Evolutionary conservation across 768 basidiomycete species (phyloP), one percentile per base, ranked within the genome.

Genomic region (Serendipita vermifera): DNA sequence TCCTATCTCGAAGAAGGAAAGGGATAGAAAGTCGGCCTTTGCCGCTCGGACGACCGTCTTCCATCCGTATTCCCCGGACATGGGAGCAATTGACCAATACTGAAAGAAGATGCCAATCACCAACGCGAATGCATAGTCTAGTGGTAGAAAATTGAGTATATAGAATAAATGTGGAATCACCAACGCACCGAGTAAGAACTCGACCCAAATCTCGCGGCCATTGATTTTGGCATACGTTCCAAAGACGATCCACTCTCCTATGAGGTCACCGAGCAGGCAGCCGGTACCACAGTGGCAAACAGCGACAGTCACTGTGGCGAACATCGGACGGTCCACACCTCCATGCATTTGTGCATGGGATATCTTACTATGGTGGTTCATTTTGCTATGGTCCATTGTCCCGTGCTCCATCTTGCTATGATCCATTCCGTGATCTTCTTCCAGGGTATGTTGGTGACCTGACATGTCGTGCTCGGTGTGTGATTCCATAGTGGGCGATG

Each of bases 61-160:
- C 7, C 24, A 27, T 9, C 55, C 55, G 17, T 46, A 57, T 20
- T 57, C 39, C 11, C 55, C 55, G 5, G 55, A 46, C 55, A 57
- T 57, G 20, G 55, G 55, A n/a, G 55, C 55, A 17, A 57, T 57
- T 31, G 36, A 40, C 22, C 26, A 57, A 39, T 57, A 57, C 55
- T 57, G 55, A 32, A 57, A 57, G n/a, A 40, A 38, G 55, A 57
- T 57, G 27, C 55, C 55, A 32, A 57, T 41, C 6, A 57, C n/a
- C 4, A 57, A 32, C 27, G 55, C 55, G 22, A 57, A 57, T 1
- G 40, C 55, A 31, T 57, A 57, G 32, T 57, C 55, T 36, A 36
- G 9, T n/a, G 9, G n/a, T 9, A 36, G 35, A 9, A 9, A 26
- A 46, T 46, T 9, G 9, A 9, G n/a, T 9, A 9, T 36, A n/a